These are phyloP conservation scores for Sporothrix luriei DNA, from an alignment of 2,329 filamentous ascomycete species.

Conservation along the genomic window DNA sequence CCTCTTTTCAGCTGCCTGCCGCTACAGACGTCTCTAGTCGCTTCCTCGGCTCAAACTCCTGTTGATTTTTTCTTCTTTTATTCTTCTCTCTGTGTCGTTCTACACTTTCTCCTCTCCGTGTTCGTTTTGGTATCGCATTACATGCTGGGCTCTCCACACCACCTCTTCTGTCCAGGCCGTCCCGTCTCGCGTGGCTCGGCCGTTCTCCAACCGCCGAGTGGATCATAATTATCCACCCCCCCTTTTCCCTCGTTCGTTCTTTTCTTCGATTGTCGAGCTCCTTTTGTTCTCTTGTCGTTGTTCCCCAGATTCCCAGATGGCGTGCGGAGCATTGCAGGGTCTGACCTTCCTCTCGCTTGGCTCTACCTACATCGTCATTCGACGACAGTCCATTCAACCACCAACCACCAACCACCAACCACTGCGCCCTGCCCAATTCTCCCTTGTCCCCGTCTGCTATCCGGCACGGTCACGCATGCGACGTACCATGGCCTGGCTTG, in stretches of 20 bases:
- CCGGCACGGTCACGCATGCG: slow-evolving; percentile 1
- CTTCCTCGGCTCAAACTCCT: slow-evolving; percentile 20
- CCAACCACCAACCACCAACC: neutral
- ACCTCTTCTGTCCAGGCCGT: slow-evolving; percentile 18
- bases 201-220: slow-evolving; percentile 29
- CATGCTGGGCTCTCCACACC: slow-evolving; percentile 22
- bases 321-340: slow-evolving; percentile 17
- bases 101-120: neutral
- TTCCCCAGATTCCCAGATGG: neutral
- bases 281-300: slow-evolving; percentile 4
- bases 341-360: neutral
- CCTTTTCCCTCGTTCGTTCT: neutral
- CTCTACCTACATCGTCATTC: neutral
- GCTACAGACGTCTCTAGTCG: neutral
- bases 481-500: neutral
- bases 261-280: slow-evolving; percentile 17
- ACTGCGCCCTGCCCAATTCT: neutral
- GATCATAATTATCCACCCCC: slow-evolving; percentile 21
- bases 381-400: neutral
- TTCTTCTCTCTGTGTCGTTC: neutral
- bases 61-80: too few species aligned
- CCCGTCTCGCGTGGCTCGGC: slow-evolving; percentile 33
- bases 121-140: slow-evolving; percentile 8
- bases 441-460: neutral
- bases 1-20: slow-evolving; percentile 27